Evolutionary conservation across 2,329 filamentous ascomycete species (phyloP).

Genomic region (Amylocarpus encephaloides): DNA sequence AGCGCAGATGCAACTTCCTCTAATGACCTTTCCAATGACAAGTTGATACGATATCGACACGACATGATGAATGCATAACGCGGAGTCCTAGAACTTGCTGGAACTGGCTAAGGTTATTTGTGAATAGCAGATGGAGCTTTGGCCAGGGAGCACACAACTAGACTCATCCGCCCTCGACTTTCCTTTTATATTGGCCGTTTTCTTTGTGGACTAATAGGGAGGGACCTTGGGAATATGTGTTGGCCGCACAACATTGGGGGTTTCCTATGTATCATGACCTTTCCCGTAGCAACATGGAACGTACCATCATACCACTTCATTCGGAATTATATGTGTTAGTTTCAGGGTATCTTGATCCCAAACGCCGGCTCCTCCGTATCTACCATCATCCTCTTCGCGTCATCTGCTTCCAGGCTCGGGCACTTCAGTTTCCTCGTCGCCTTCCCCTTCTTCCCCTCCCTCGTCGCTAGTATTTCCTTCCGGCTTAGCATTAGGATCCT

Average conservation of each 20-base stretch:
- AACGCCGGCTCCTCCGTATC: conserved; percentile 15
- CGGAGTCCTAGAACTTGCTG: conserved; percentile 22
- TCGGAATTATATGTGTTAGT: conserved; percentile 4
- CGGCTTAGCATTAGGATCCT: conserved; percentile 42
- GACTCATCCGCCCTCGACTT: conserved; percentile 10
- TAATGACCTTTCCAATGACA: conserved; percentile 35
- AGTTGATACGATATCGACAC: conserved; percentile 23
- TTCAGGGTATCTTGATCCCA: conserved; percentile 24
- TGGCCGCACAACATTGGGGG: conserved; percentile 13
- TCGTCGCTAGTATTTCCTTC: conserved; percentile 28
- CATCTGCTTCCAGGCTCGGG: conserved; percentile 6
- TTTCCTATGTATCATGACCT: conserved; percentile 31
- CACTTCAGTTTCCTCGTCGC: conserved; percentile 18
- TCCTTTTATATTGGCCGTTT: conserved; percentile 15
- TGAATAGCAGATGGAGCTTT: conserved; percentile 15
- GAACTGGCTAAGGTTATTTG: conserved; percentile 15
- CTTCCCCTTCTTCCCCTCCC: conserved; percentile 15
- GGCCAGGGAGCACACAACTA: conserved; percentile 17
- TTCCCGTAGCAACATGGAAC: conserved; percentile 42
- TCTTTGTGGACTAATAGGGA: conserved; percentile 24
- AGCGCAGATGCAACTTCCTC: conserved; percentile 74
- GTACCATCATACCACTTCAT: conserved; percentile 5
- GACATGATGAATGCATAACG: conserved; percentile 30
- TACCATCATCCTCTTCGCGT: neutral
- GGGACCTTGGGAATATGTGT: conserved; percentile 12